Percentiles rank a stretch among this genome's conserved stretches.
Conservation (phyloP, 2,329 filamentous ascomycete species). For the Arthrobotrys iridis region DNA sequence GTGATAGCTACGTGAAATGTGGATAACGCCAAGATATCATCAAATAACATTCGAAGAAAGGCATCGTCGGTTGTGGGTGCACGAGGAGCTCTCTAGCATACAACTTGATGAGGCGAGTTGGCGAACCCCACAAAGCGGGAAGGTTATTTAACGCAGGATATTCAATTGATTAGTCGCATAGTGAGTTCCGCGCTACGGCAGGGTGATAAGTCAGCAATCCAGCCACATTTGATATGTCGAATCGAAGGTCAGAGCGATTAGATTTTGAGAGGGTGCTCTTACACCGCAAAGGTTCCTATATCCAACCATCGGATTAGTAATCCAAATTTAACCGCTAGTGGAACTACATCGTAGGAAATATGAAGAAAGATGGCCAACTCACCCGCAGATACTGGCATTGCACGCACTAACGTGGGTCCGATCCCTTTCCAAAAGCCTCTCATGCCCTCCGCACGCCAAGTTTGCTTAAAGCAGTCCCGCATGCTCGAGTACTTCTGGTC, state of each 20-base stretch:
- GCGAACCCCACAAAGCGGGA: constrained; percentile 42
- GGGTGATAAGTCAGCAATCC: constrained; percentile 42
- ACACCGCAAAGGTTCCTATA: constrained; percentile 53
- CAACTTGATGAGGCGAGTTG: constrained; percentile 1
- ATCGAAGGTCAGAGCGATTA: background rate
- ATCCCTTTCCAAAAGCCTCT: constrained; percentile 95
- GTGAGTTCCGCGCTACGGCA: constrained; percentile 48
- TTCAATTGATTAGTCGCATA: constrained; percentile 54
- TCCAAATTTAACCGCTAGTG: constrained; percentile 5
- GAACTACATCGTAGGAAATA: background rate
- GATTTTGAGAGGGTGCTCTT: constrained; percentile 5
- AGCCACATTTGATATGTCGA: constrained; percentile 18
- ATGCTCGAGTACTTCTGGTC: constrained; percentile 79
- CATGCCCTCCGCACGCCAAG: constrained; percentile 77
- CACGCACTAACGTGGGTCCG: constrained; percentile 86
- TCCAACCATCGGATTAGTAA: constrained; percentile 38
- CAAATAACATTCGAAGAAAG: background rate
- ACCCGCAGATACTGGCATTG: constrained; percentile 97
- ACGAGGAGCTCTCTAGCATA: constrained; percentile 20
- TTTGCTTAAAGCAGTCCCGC: constrained; percentile 88
- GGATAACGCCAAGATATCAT: constrained; percentile 5
- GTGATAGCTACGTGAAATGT: constrained; percentile 7
- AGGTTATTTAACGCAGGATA: constrained; percentile 21
- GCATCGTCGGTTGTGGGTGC: background rate
- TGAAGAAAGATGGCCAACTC: constrained; percentile 75